phyloP scores from a whole-genome alignment of 2,329 filamentous ascomycete species.

The Epicoccum sorghinum region DNA sequence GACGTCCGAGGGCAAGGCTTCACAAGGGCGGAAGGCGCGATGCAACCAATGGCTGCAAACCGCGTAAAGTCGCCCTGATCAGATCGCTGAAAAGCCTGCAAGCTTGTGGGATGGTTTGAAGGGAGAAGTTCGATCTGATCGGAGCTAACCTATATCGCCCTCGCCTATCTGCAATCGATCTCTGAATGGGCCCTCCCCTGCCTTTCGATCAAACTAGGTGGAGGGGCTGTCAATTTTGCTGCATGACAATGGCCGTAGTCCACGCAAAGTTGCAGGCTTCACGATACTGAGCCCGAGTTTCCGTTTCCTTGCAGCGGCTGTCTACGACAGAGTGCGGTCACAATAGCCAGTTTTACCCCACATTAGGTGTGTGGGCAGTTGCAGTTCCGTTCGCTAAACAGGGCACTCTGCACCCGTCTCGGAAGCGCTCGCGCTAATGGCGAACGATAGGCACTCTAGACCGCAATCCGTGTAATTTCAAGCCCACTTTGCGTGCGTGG shows the following conservation, averaged over 20 bases:
- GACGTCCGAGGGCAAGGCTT: background rate
- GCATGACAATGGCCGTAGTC: background rate
- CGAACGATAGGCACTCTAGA: conserved; percentile 6
- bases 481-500: conserved; percentile 1
- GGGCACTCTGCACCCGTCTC: background rate
- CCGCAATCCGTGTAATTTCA: conserved; percentile 3
- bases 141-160: conserved; percentile 11
- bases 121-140: conserved; percentile 12
- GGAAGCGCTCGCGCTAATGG: conserved; percentile 4
- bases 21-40: background rate
- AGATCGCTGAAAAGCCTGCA: conserved; percentile 14
- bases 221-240: conserved; percentile 1
- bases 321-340: background rate
- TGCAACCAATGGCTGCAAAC: background rate
- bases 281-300: background rate
- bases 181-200: conserved; percentile 11
- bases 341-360: conserved; percentile 5
- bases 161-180: conserved; percentile 15
- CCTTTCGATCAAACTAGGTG: background rate
- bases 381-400: conserved; percentile 4
- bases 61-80: background rate
- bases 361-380: background rate
- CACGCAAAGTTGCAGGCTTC: background rate
- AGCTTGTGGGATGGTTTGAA: conserved; percentile 6
- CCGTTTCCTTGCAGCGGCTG: background rate